phyloP scores from a whole-genome alignment of 176 grass and related monocot genomes.

The Avena sativa region DNA sequence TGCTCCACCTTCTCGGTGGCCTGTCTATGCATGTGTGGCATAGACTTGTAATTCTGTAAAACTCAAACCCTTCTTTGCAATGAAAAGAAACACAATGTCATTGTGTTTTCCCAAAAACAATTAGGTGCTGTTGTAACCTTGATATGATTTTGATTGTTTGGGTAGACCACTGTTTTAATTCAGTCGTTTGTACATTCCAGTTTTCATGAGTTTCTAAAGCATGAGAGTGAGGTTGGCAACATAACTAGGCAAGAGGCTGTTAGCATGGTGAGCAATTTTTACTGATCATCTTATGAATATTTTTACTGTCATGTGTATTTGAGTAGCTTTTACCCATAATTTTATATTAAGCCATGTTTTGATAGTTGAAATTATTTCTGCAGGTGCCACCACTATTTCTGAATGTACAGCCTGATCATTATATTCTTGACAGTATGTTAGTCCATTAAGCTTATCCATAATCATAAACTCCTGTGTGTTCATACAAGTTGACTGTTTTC shows the following conservation, averaged over 20 bases:
- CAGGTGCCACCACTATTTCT: conserved; percentile 91
- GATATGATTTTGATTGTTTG: conserved; percentile 31
- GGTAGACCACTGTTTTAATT: conserved; percentile 34
- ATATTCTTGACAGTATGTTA: conserved; percentile 92
- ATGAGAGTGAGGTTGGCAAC: conserved; percentile 91
- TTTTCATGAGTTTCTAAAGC: conserved; percentile 96
- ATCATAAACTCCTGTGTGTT: background rate
- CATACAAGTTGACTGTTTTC: background rate
- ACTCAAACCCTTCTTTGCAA: no score
- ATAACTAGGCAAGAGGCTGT: conserved; percentile 99
- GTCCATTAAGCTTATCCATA: conserved; percentile 25
- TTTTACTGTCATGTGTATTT: conserved; percentile 21
- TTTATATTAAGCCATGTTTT: conserved; percentile 30
- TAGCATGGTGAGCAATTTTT: conserved; percentile 78
- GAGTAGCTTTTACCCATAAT: background rate
- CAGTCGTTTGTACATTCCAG: conserved; percentile 51
- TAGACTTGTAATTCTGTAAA: no score
- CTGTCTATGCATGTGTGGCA: no score
- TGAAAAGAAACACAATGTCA: no score
- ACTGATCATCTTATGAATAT: conserved; percentile 1
- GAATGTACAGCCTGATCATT: conserved; percentile 76
- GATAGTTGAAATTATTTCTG: conserved; percentile 38
- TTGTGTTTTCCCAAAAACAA: no score
- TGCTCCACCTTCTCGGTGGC: no score
- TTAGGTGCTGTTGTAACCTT: background rate